A percentile compares a stretch with the other conserved stretches of the same genome.
phyloP scores from a whole-genome alignment of 2,329 filamentous ascomycete genomes.

The Sporothrix mexicana region DNA sequence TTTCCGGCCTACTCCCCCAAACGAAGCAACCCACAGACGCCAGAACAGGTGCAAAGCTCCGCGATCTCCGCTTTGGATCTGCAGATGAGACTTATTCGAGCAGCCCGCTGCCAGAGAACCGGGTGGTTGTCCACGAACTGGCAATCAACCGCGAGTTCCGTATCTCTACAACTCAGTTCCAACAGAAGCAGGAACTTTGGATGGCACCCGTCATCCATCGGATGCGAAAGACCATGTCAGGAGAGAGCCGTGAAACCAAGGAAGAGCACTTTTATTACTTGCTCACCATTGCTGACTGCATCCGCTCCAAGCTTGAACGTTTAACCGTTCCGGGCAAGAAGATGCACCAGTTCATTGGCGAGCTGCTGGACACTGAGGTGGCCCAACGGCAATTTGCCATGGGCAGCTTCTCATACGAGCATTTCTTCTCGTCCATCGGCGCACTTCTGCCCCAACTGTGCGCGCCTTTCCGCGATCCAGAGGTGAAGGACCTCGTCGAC shows the following conservation, averaged over 20 bases:
- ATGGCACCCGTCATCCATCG: slow-evolving; percentile 59
- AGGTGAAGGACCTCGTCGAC: slow-evolving; percentile 71
- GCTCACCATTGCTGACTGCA: slow-evolving; percentile 71
- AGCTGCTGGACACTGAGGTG: slow-evolving; percentile 75
- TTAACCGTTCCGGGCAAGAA: slow-evolving; percentile 73
- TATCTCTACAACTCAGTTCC: slow-evolving; percentile 66
- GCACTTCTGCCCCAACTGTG: slow-evolving; percentile 78
- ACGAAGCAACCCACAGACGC: slow-evolving; percentile 21
- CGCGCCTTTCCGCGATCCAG: slow-evolving; percentile 78
- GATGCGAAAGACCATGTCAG: slow-evolving; percentile 68
- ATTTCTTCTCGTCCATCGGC: slow-evolving; percentile 78
- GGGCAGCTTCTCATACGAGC: slow-evolving; percentile 79
- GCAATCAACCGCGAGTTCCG: slow-evolving; percentile 80
- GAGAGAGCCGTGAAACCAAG: slow-evolving; percentile 67
- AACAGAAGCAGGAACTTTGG: slow-evolving; percentile 59
- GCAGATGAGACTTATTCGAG: slow-evolving; percentile 32
- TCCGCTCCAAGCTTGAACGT: slow-evolving; percentile 73
- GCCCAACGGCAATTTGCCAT: slow-evolving; percentile 71
- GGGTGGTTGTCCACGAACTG: slow-evolving; percentile 77
- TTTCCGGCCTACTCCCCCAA: slow-evolving; percentile 29
- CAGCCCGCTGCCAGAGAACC: slow-evolving; percentile 71
- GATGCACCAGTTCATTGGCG: slow-evolving; percentile 75
- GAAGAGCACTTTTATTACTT: slow-evolving; percentile 72
- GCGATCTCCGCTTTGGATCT: slow-evolving; percentile 48
- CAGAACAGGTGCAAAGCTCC: slow-evolving; percentile 45